These are phyloP conservation scores for Phytophthora agathidicida DNA, from an alignment of 352 stramenopile genomes.

Conservation along the genomic window DNA sequence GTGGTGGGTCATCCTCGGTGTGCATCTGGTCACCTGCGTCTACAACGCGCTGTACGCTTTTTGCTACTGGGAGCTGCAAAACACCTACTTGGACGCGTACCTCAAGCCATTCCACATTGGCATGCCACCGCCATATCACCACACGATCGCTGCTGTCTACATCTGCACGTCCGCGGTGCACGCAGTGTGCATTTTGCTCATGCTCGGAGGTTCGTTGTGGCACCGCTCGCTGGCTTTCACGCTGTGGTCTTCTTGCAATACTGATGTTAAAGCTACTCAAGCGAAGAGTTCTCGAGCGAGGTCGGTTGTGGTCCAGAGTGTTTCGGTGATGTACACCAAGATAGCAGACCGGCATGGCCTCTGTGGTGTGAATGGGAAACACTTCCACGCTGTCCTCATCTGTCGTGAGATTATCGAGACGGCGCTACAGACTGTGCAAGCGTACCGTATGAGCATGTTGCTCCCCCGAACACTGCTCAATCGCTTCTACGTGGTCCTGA, in stretches of 20 bases:
- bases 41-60: constrained; percentile 13
- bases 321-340: neutral
- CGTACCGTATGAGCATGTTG: constrained; percentile 19
- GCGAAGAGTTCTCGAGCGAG: neutral
- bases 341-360: neutral
- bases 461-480: constrained; percentile 19
- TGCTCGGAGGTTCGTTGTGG: constrained; percentile 1
- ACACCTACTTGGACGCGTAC: constrained; percentile 8
- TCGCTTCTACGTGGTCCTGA: constrained; percentile 22
- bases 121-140: constrained; percentile 18
- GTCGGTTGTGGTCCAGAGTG: neutral
- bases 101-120: constrained; percentile 19
- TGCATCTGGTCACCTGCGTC: constrained; percentile 2
- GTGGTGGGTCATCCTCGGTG: neutral
- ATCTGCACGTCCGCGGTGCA: constrained; percentile 24
- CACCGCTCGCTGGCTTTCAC: constrained; percentile 16
- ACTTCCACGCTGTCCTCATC: constrained; percentile 4
- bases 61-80: constrained; percentile 16
- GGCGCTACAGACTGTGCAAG: constrained; percentile 11
- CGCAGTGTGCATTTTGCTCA: constrained; percentile 13
- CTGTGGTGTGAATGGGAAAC: constrained; percentile 1
- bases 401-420: constrained; percentile 14
- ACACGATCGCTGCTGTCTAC: constrained; percentile 15
- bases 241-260: neutral
- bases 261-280: neutral